Base-by-base conservation (phyloP, 495 filamentous ascomycete species). In the Xylaria bambusicola region DNA sequence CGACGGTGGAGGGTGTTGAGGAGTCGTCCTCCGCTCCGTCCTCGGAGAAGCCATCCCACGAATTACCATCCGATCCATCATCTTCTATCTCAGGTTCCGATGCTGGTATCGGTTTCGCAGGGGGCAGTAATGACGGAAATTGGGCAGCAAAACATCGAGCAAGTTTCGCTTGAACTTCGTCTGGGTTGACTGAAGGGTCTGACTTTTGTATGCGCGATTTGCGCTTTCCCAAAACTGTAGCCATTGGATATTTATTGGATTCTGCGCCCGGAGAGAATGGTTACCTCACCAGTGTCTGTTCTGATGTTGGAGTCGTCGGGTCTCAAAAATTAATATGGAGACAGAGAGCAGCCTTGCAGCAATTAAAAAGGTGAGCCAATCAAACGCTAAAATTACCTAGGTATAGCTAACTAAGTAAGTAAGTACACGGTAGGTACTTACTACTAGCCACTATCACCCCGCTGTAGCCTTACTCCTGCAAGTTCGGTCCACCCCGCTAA, bases 81-180 rank as follows among this genome's bases (percentile, higher is more conserved):
- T 60, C 64, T 53, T 55, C 38, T 29, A 72, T 66, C 29, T 71
- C 71, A 36, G 64, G 58, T 2, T 73, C 64, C 9, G 65, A 54
- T 17, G 13, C 67, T 67, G 44, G 56, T 17, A 24, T 77, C 68
- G 17, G 68, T 58, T 44, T 67, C 47, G 24, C 44, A 48, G 26
- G 61, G 23, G 60, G 67, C 31, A 60, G 57, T 58, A 97, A 66
- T 10, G 93, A 90, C 62, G 86, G 83, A 73, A 96, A 98, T 65
- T 87, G 86, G 8, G 88, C 83, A 73, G 97, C 94, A 71, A 98
- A 98, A 69, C 90, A 86, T 61, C 85, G 86, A 57, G 85, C 85
- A 62, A 98, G 86, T 33, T 88, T 75, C 55, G 70, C 76, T 52
- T 75, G 73, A 0, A 72, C 75, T n/a, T 74, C 68, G 44, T 72